Percentiles rank a stretch among this genome's conserved stretches.
phyloP scores from a whole-genome alignment of 139 green algal species.

The Chlorella sorokiniana region DNA sequence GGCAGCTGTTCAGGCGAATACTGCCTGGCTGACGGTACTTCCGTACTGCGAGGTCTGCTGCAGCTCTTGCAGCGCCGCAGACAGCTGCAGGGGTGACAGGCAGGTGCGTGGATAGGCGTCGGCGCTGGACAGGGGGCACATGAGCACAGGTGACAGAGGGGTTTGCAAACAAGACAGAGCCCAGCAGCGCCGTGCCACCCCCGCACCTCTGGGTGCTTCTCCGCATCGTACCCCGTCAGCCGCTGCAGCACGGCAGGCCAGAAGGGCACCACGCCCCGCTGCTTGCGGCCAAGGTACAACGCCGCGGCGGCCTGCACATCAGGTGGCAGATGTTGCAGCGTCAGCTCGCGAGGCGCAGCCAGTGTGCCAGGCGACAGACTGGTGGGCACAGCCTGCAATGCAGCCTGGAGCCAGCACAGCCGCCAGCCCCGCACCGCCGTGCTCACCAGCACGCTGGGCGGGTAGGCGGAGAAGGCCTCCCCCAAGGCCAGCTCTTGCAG shows the following conservation, averaged over 20 bases:
- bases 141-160: background rate
- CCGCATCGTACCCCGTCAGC: conserved; percentile 40
- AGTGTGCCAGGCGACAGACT: no score
- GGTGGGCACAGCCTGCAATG: no score
- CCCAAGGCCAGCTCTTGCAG: background rate
- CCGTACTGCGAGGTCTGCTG: background rate
- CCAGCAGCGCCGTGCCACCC: background rate
- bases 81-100: background rate
- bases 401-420: no score
- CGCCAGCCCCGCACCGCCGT: background rate
- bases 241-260: conserved; percentile 61
- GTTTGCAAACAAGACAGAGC: background rate
- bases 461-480: background rate
- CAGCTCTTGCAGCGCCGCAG: conserved; percentile 4
- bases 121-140: no score
- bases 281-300: conserved; percentile 39
- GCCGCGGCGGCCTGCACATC: conserved; percentile 38
- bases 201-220: conserved; percentile 12
- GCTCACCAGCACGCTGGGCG: conserved; percentile 17
- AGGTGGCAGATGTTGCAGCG: background rate
- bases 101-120: no score
- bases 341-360: no score
- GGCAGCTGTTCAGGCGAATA: background rate
- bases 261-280: conserved; percentile 58
- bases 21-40: background rate